Conservation (phyloP, 495 filamentous ascomycete genomes). For the Penicillium simplicissimum region DNA sequence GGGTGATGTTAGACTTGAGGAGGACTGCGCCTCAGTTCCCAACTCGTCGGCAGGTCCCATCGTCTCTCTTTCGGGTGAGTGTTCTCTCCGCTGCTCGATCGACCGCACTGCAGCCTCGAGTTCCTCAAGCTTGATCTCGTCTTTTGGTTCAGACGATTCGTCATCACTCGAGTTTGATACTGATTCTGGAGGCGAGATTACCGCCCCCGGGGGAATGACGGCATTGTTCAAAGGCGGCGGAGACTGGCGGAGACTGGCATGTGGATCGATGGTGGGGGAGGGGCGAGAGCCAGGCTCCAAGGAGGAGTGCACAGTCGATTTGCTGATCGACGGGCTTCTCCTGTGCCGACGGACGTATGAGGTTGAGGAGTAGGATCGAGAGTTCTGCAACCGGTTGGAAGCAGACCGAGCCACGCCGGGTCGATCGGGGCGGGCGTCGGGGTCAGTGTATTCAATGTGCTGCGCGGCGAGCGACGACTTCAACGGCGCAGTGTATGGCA, state of each 20-base stretch:
- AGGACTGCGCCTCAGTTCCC: slow-evolving; percentile 37
- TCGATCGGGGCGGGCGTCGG: slow-evolving; percentile 49
- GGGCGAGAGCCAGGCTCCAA: slow-evolving; percentile 39
- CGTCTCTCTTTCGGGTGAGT: slow-evolving; percentile 29
- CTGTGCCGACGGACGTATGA: slow-evolving; percentile 71
- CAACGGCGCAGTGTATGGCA: slow-evolving; percentile 93
- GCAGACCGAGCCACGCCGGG: slow-evolving; percentile 37
- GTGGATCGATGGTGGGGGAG: slow-evolving; percentile 51
- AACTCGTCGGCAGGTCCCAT: slow-evolving; percentile 39
- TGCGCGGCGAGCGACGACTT: slow-evolving; percentile 76
- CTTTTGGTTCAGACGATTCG: slow-evolving; percentile 56
- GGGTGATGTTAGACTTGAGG: slow-evolving; percentile 20
- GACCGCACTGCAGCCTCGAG: slow-evolving; percentile 79
- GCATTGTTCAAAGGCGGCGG: slow-evolving; percentile 73
- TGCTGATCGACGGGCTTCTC: slow-evolving; percentile 58
- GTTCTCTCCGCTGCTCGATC: slow-evolving; percentile 66
- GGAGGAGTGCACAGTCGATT: slow-evolving; percentile 29
- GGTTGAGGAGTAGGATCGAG: slow-evolving; percentile 76
- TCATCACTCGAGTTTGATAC: slow-evolving; percentile 78
- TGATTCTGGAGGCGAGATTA: slow-evolving; percentile 89
- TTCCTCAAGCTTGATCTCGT: slow-evolving; percentile 69
- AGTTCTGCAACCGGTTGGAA: slow-evolving; percentile 55
- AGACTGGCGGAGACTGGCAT: slow-evolving; percentile 70
- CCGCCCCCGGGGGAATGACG: slow-evolving; percentile 72
- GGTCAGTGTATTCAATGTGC: slow-evolving; percentile 62